These are phyloP conservation scores for Galerina marginata DNA, from an alignment of 768 basidiomycete genomes.

Conservation along the genomic window DNA sequence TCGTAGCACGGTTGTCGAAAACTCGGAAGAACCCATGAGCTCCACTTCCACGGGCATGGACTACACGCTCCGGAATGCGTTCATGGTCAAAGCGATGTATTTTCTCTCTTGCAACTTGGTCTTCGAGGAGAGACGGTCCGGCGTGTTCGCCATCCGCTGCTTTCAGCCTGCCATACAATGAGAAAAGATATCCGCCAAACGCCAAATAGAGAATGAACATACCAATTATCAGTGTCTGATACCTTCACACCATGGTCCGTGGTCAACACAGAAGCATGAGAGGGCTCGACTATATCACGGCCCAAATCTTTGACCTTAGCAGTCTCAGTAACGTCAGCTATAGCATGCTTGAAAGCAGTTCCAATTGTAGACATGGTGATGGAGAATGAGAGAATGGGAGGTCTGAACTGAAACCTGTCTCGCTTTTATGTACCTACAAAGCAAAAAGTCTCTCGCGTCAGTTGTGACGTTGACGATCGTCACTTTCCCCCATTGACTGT, in stretches of 20 bases:
- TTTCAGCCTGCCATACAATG: slow-evolving; percentile 52
- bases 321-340: slow-evolving; percentile 31
- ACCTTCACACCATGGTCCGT: slow-evolving; percentile 68
- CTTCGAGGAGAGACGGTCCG: slow-evolving; percentile 81
- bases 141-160: slow-evolving; percentile 48
- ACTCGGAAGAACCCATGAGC: slow-evolving; percentile 88
- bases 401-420: background rate
- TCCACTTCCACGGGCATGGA: slow-evolving; percentile 72
- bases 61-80: slow-evolving; percentile 86
- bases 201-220: slow-evolving; percentile 14
- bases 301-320: slow-evolving; percentile 41
- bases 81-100: slow-evolving; percentile 86
- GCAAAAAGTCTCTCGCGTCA: slow-evolving; percentile 16
- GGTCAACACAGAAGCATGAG: slow-evolving; percentile 44
- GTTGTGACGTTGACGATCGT: slow-evolving; percentile 20
- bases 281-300: slow-evolving; percentile 36
- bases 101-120: slow-evolving; percentile 77
- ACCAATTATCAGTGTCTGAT: slow-evolving; percentile 73
- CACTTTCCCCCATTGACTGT: no score
- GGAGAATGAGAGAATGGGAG: background rate
- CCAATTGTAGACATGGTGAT: slow-evolving; percentile 28
- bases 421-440: background rate
- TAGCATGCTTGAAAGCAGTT: slow-evolving; percentile 27
- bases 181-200: background rate
- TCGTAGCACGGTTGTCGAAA: slow-evolving; percentile 66